Conservation (phyloP, 1,139 yeast species). For the Blastobotrys proliferans region DNA sequence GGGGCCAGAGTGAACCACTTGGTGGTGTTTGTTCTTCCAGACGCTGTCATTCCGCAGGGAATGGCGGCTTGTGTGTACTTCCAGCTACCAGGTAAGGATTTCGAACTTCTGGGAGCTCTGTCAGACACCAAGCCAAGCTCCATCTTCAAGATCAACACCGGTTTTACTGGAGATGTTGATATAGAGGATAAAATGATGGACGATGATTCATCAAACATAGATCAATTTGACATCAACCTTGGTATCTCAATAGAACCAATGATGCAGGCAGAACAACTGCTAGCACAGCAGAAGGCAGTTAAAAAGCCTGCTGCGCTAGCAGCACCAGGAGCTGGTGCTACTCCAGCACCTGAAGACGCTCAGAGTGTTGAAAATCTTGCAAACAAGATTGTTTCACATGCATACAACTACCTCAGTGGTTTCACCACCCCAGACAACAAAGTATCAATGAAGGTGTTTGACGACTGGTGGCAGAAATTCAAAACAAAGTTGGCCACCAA, state of each 20-base stretch:
- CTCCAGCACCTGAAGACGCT: constrained; percentile 25
- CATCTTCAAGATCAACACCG: constrained; percentile 70
- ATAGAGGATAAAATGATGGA: constrained; percentile 35
- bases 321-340: constrained; percentile 13
- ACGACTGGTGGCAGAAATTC: constrained; percentile 96
- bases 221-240: constrained; percentile 47
- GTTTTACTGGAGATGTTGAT: constrained; percentile 28
- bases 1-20: constrained; percentile 67
- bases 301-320: constrained; percentile 11
- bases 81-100: constrained; percentile 75
- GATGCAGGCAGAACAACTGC: constrained; percentile 19
- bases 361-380: constrained; percentile 53
- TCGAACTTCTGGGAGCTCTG: constrained; percentile 70
- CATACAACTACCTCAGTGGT: constrained; percentile 84
- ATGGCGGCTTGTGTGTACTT: constrained; percentile 84
- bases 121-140: constrained; percentile 82
- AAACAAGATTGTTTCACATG: constrained; percentile 83
- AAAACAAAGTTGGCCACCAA: constrained; percentile 68
- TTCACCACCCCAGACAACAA: constrained; percentile 73
- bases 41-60: constrained; percentile 57
- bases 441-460: constrained; percentile 84
- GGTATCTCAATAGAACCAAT: constrained; percentile 87
- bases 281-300: constrained; percentile 16
- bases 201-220: constrained; percentile 20
- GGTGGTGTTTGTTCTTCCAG: constrained; percentile 73